Evolutionary conservation across 495 filamentous ascomycete species (phyloP), one percentile per base, ranked within the genome.

Genomic region (Penicillium chermesinum): DNA sequence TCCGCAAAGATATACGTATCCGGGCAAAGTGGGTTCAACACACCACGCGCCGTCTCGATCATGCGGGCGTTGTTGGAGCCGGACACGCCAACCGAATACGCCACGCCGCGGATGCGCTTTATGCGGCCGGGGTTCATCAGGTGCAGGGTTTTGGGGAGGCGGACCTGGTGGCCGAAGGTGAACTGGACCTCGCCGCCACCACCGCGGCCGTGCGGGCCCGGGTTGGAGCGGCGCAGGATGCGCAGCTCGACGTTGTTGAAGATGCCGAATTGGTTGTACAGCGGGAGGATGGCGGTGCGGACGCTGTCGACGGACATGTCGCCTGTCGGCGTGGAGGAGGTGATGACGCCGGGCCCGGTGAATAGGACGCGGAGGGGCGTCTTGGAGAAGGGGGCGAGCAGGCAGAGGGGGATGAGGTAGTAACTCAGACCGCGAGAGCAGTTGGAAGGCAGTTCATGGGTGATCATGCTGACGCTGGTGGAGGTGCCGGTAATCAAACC

Each of bases 301-400:
- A 97, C 89, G 21, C 83, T 91, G 69, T 99, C 94, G 52, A 88
- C 87, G 1, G 83, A 87, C 44, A 96, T 79, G 62, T 99, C 94
- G 32, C 90, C 90, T 0, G 77, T 74, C 17, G 76, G 72, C 4
- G 89, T 95, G 1, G 88, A 81, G 25, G 84, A 81, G 1, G 94
- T 97, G 55, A 97, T 94, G n/a, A 95, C 91, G 36, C 94, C 94
- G 1, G 88, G 82, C 0, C 94, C 94, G 12, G 83, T 82, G 57
- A 99, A 89, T 5, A 90, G 74, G 9, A 97, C 85, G 56, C 91
- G 91, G 55, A 99, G 77, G 30, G 87, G 82, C 7, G 81, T 75
- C 62, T 99, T 97, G 20, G 87, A 83, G 67, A 99, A 99, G 0
- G 94, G 93, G 0, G 93, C 93, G 12, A 99, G 76, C 1, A 96